Evolutionary conservation across 2,329 filamentous ascomycete genomes (phyloP).

Genomic region (Hypoxylon sp.): DNA sequence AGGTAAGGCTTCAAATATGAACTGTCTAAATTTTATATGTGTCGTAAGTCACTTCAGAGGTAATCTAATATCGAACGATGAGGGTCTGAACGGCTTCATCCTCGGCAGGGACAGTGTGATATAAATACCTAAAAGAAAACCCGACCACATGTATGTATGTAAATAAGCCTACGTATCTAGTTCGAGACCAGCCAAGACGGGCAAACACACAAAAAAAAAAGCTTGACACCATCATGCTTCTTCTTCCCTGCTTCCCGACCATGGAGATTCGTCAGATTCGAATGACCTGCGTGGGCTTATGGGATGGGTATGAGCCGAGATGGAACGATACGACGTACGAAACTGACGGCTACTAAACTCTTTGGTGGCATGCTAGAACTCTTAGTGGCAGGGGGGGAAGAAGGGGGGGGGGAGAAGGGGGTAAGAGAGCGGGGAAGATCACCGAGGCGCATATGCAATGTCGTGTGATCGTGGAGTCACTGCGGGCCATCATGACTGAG

Average conservation of each 20-base stretch:
- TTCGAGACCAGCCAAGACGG: too few relatives aligned
- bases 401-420: background rate
- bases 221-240: slow-evolving; percentile 21
- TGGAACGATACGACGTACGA: slow-evolving; percentile 35
- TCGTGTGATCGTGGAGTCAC: slow-evolving; percentile 40
- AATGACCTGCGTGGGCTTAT: slow-evolving; percentile 15
- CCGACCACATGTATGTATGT: too few relatives aligned
- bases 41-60: too few relatives aligned
- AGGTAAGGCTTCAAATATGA: too few relatives aligned
- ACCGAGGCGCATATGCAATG: slow-evolving; percentile 34
- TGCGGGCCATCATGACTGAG: background rate
- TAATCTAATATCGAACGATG: too few relatives aligned
- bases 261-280: slow-evolving; percentile 19
- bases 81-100: too few relatives aligned
- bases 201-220: slow-evolving; percentile 8
- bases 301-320: slow-evolving; percentile 35
- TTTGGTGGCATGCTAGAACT: too few relatives aligned
- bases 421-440: slow-evolving; percentile 28
- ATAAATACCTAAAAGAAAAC: too few relatives aligned
- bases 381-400: too few relatives aligned
- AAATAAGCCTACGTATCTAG: too few relatives aligned
- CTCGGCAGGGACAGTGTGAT: too few relatives aligned
- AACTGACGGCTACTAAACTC: background rate
- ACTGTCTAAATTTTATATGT: too few relatives aligned
- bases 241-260: slow-evolving; percentile 1